Base-by-base conservation (phyloP, 192 early-diverging fungal species). In the Rhizoclosmatium globosum region DNA sequence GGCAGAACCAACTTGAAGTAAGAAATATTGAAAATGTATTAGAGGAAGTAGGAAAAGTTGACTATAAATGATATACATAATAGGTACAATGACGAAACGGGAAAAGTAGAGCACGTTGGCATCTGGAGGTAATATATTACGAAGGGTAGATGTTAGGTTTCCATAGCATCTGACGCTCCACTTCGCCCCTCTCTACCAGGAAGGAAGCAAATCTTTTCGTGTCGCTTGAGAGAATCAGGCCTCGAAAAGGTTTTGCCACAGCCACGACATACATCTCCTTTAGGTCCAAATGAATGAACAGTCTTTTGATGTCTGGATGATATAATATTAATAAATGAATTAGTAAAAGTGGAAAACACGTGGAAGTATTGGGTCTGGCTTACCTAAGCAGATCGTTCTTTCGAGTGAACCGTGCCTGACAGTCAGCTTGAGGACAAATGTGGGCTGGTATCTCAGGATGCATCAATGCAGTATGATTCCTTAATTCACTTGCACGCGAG, bases 171-270 rank as follows among this genome's bases (percentile, higher is more conserved):
- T 15, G 53, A n/a, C 11, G 53, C 9, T 15, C 53, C 53, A 15
- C 53, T n/a, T 56, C 53, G 4, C 23, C 23, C 60, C 60, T 7
- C 23, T 23, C 7, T 1, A 21, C 31, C 31, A 31, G 31, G 31
- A 7, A 7, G 60, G 15, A 62, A 62, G 15, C 72, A 74, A 19
- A 42, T 59, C 59, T 47, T 39, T 60, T 74, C 72, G 44, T 74
- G 72, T 44, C 72, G 21, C 46, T 44, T 59, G 38, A 74, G 39
- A 2, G 58, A 62, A 47, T 74, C 72, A 44, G 47, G 42, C 42
- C 72, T 61, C 6, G 64, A 67, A 53, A 76, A 76, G 11, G 11
- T 46, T 38, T 76, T 76, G 11, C 47, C 21, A 53, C 74, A 76
- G 6, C 21, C 15, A 44, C n/a, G 17, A 43, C 74, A 76, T 7